Conservation (phyloP, 176 grass and related monocot species). For the Guadua angustifolia region DNA sequence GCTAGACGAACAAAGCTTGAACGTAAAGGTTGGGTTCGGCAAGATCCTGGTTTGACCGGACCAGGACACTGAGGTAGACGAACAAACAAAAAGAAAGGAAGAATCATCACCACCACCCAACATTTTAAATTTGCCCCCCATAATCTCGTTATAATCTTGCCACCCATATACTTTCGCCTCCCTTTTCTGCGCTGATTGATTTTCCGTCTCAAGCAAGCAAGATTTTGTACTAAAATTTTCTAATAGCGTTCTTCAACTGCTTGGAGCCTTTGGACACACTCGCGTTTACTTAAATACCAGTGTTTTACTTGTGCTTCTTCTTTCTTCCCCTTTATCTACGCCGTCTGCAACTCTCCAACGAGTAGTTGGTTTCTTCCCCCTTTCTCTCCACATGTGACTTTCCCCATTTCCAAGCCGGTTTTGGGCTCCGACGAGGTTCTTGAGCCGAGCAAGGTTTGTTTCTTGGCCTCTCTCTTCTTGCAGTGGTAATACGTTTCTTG, state of each 20-base stretch:
- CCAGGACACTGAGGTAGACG: not conserved
- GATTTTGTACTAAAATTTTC: not conserved
- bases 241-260: no score
- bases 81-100: not conserved
- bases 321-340: no score
- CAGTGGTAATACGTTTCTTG: not conserved
- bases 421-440: not conserved
- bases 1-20: no score
- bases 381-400: not conserved
- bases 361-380: not conserved
- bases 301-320: not conserved
- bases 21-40: not conserved
- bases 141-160: not conserved
- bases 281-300: no score
- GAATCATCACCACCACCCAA: not conserved
- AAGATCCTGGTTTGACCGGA: constrained; percentile 10
- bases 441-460: not conserved
- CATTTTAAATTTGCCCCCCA: not conserved
- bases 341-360: not conserved
- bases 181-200: not conserved
- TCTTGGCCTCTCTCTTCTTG: not conserved
- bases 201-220: not conserved
- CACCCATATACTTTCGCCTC: not conserved
- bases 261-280: no score
- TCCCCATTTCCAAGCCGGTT: not conserved